These are phyloP conservation scores for Spathaspora girioi DNA, from an alignment of 805 yeast genomes.

Conservation along the genomic window DNA sequence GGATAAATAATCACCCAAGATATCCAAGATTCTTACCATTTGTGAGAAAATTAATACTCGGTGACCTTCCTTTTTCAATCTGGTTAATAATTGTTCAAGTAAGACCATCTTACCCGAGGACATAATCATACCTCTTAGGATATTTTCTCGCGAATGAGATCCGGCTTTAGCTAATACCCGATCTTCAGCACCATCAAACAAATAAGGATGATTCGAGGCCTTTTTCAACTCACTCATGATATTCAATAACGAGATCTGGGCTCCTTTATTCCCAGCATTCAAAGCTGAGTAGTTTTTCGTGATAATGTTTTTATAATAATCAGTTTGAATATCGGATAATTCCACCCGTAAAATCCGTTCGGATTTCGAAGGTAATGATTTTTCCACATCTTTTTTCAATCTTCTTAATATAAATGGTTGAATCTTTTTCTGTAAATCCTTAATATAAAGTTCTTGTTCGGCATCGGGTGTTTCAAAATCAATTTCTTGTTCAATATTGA, in stretches of 20 bases:
- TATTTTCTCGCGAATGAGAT: slow-evolving; percentile 63
- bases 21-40: slow-evolving; percentile 96
- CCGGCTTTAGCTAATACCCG: slow-evolving; percentile 68
- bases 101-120: slow-evolving; percentile 98
- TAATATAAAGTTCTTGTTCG: slow-evolving; percentile 84
- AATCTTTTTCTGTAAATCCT: slow-evolving; percentile 75
- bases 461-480: slow-evolving; percentile 88
- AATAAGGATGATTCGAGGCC: slow-evolving; percentile 95
- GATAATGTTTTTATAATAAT: slow-evolving; percentile 88
- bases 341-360: slow-evolving; percentile 95
- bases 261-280: slow-evolving; percentile 69
- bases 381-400: slow-evolving; percentile 95
- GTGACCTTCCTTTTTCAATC: slow-evolving; percentile 90
- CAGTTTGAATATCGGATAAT: slow-evolving; percentile 90
- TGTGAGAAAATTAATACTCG: slow-evolving; percentile 93
- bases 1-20: slow-evolving; percentile 86
- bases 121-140: slow-evolving; percentile 90
- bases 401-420: slow-evolving; percentile 93
- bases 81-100: slow-evolving; percentile 79
- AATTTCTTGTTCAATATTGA: slow-evolving; percentile 87
- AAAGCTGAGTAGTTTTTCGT: slow-evolving; percentile 90
- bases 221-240: slow-evolving; percentile 95
- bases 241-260: slow-evolving; percentile 83
- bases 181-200: slow-evolving; percentile 91
- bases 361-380: slow-evolving; percentile 91